These are phyloP conservation scores for Trichosanthes truncata DNA, from an alignment of 306 rosid genomes.

Conservation along the genomic window DNA sequence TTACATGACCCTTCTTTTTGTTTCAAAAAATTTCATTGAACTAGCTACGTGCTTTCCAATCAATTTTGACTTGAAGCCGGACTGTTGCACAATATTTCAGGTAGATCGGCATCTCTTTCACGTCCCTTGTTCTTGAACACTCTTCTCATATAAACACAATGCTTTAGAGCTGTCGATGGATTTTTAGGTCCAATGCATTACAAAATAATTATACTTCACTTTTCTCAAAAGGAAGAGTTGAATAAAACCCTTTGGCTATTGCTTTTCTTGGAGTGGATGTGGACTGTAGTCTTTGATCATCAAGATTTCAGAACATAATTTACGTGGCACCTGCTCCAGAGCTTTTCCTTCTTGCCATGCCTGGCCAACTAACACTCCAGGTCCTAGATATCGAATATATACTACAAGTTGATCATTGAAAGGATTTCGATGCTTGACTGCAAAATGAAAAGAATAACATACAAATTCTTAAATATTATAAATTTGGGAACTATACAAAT, in stretches of 20 bases:
- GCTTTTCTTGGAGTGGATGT: not conserved
- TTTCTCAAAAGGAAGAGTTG: conserved; percentile 1
- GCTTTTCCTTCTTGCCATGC: conserved; percentile 91
- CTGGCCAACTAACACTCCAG: conserved; percentile 70
- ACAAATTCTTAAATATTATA: not conserved
- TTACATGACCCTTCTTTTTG: not conserved
- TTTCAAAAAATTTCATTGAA: not conserved
- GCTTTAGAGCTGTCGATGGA: not conserved
- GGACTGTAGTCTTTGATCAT: conserved; percentile 55
- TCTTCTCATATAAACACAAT: not conserved
- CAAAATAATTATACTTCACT: not conserved
- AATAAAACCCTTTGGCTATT: conserved; percentile 10
- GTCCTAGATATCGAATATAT: conserved; percentile 59
- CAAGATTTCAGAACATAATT: conserved; percentile 58
- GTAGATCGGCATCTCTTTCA: not conserved
- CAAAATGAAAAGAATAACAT: conserved; percentile 15
- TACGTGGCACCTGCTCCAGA: conserved; percentile 65
- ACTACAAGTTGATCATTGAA: conserved; percentile 65
- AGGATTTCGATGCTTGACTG: conserved; percentile 71
- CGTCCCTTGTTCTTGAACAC: not conserved
- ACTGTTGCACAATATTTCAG: not conserved
- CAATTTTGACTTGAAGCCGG: not conserved
- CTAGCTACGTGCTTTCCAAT: not conserved
- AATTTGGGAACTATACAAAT: not conserved
- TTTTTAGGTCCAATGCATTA: not conserved